These are phyloP conservation scores for Suillus alpinus DNA, from an alignment of 768 basidiomycete species.

Conservation along the genomic window DNA sequence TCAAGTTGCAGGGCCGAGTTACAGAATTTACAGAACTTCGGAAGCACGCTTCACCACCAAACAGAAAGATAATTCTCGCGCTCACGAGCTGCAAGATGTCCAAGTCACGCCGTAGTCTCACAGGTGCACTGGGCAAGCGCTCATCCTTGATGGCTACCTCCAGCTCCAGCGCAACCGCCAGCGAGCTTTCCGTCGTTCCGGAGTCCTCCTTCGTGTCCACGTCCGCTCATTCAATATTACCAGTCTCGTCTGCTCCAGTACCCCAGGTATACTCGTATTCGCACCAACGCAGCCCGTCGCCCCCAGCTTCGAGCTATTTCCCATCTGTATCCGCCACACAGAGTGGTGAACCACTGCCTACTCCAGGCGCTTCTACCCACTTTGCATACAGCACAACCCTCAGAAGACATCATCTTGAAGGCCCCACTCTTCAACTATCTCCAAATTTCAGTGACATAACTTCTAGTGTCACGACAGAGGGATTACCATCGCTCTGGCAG, in stretches of 20 bases:
- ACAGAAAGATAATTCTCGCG: neutral
- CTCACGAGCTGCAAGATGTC: slow-evolving; percentile 18
- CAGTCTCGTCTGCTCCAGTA: slow-evolving; percentile 11
- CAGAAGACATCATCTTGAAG: slow-evolving; percentile 60
- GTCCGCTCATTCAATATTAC: slow-evolving; percentile 19
- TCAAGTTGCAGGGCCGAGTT: neutral
- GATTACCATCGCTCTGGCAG: slow-evolving; percentile 44
- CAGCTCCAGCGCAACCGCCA: slow-evolving; percentile 4
- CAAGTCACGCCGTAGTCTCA: slow-evolving; percentile 23
- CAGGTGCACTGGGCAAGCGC: slow-evolving; percentile 18
- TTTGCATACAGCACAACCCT: slow-evolving; percentile 85
- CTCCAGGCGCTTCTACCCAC: slow-evolving; percentile 65
- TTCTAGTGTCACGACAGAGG: slow-evolving; percentile 43
- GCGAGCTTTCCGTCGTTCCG: slow-evolving; percentile 15
- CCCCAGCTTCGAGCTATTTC: slow-evolving; percentile 83
- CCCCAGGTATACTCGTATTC: slow-evolving; percentile 7
- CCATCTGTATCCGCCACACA: slow-evolving; percentile 51
- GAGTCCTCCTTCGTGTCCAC: slow-evolving; percentile 21
- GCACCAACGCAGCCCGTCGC: slow-evolving; percentile 45
- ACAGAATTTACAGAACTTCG: too few relatives aligned
- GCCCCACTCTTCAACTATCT: slow-evolving; percentile 42
- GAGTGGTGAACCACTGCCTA: slow-evolving; percentile 50
- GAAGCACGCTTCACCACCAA: slow-evolving; percentile 3
- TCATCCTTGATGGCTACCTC: slow-evolving; percentile 10
- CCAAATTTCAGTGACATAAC: slow-evolving; percentile 35